phyloP scores from a whole-genome alignment of 2,329 filamentous ascomycete genomes.

The Epicoccum sorghinum region DNA sequence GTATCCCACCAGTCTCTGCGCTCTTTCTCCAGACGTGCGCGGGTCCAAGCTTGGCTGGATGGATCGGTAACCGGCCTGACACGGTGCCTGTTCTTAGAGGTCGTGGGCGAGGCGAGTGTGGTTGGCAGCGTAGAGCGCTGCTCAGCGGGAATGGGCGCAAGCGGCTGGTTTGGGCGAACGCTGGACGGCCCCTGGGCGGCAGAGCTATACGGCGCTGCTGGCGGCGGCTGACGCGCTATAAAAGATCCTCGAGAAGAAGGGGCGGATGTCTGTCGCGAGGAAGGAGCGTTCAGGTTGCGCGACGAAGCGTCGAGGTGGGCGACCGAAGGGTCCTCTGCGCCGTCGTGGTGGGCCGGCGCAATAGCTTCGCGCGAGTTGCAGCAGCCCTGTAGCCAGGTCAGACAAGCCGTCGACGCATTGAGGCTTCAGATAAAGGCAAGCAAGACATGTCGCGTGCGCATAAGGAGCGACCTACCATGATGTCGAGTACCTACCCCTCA shows the following conservation, averaged over 20 bases:
- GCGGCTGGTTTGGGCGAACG: conserved; percentile 34
- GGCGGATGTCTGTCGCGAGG: conserved; percentile 12
- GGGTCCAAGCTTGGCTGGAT: conserved; percentile 54
- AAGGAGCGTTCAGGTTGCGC: conserved; percentile 28
- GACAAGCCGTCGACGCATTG: not conserved
- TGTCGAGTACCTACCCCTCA: conserved; percentile 10
- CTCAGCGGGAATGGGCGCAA: conserved; percentile 31
- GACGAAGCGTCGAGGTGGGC: conserved; percentile 19
- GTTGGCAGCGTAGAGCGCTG: conserved; percentile 39
- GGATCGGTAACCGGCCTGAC: conserved; percentile 30
- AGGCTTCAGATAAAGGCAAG: not conserved
- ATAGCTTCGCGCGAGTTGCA: conserved; percentile 16
- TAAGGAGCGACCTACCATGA: conserved; percentile 11
- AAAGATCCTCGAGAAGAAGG: conserved; percentile 8
- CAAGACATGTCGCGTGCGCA: conserved; percentile 10
- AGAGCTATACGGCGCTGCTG: not conserved
- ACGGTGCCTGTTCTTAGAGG: conserved; percentile 23
- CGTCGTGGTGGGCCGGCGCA: conserved; percentile 1
- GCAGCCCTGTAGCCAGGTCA: conserved; percentile 19
- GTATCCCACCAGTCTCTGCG: conserved; percentile 90
- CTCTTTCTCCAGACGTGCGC: conserved; percentile 70
- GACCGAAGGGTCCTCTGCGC: conserved; percentile 9
- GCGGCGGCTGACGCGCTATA: conserved; percentile 1
- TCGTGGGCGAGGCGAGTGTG: conserved; percentile 29
- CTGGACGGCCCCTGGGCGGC: conserved; percentile 4